Percentiles rank a stretch among this genome's conserved stretches.
These are phyloP conservation scores for Pneumocystis canis DNA, from an alignment of 1,139 yeast species.

Conservation along the genomic window DNA sequence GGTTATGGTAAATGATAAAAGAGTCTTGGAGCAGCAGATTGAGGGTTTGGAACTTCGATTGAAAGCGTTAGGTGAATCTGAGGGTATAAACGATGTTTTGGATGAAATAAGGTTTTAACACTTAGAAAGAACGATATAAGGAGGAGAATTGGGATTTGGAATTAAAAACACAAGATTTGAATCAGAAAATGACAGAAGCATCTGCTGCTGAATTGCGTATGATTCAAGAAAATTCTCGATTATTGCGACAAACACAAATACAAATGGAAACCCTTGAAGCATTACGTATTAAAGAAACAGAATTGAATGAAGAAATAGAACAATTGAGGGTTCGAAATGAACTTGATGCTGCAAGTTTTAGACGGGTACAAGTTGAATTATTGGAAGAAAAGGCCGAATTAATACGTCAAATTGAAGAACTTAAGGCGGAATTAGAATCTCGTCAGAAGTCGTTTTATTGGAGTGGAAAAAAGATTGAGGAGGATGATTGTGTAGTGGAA, in stretches of 20 bases:
- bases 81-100: constrained; percentile 20
- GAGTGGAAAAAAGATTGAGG: constrained; percentile 10
- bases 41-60: constrained; percentile 25
- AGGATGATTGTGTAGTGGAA: constrained; percentile 4
- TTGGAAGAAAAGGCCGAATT: constrained; percentile 13
- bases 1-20: constrained; percentile 34
- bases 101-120: neutral
- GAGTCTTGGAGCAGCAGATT: constrained; percentile 28
- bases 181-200: constrained; percentile 23
- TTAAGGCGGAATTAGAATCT: constrained; percentile 14
- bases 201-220: neutral
- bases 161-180: constrained; percentile 37
- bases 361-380: neutral
- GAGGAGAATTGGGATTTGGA: constrained; percentile 74
- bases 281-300: constrained; percentile 20
- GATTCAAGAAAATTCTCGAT: neutral
- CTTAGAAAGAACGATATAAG: constrained; percentile 33
- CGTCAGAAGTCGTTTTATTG: constrained; percentile 13
- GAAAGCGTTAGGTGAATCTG: constrained; percentile 25
- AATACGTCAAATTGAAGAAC: constrained; percentile 18
- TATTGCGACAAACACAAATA: neutral
- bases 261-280: constrained; percentile 22
- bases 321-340: constrained; percentile 15
- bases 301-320: constrained; percentile 21
- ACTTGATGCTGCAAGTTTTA: constrained; percentile 2